These are phyloP conservation scores for Paralagenidium karlingii DNA, from an alignment of 352 stramenopile genomes.

Conservation along the genomic window DNA sequence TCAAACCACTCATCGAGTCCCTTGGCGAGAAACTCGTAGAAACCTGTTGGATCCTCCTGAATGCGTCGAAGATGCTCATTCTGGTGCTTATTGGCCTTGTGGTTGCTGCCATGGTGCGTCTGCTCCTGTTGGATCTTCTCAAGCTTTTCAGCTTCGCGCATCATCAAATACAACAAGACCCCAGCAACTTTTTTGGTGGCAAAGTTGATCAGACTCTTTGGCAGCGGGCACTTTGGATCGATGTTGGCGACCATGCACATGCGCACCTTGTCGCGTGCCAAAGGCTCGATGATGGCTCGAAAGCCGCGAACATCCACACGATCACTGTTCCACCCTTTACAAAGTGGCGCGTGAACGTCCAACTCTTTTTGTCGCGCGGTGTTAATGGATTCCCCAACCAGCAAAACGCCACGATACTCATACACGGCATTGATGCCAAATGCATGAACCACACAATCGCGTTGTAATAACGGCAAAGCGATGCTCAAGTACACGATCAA, in stretches of 20 bases:
- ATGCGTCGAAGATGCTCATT: slow-evolving; percentile 56
- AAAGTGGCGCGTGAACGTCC: slow-evolving; percentile 31
- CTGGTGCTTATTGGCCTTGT: too few species aligned
- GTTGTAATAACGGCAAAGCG: slow-evolving; percentile 54
- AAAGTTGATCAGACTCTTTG: slow-evolving; percentile 62
- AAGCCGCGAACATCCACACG: slow-evolving; percentile 65
- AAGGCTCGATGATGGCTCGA: slow-evolving; percentile 58
- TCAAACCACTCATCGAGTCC: slow-evolving; percentile 58
- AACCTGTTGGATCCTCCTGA: slow-evolving; percentile 48
- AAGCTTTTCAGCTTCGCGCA: slow-evolving; percentile 59
- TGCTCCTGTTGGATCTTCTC: slow-evolving; percentile 17
- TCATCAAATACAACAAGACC: slow-evolving; percentile 59
- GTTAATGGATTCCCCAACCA: slow-evolving; percentile 40
- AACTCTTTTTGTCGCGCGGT: too few species aligned
- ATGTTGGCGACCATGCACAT: slow-evolving; percentile 72
- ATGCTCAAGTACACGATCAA: slow-evolving; percentile 55
- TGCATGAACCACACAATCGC: slow-evolving; percentile 49
- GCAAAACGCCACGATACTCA: slow-evolving; percentile 50
- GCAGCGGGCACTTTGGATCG: slow-evolving; percentile 64
- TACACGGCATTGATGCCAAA: slow-evolving; percentile 75
- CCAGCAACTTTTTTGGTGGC: slow-evolving; percentile 74
- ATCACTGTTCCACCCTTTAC: slow-evolving; percentile 57
- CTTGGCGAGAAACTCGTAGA: slow-evolving; percentile 58
- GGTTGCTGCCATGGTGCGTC: slow-evolving; percentile 21
- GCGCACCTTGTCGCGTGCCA: slow-evolving; percentile 43